Percentiles rank a stretch among this genome's conserved stretches.
Conservation (phyloP, 2,329 filamentous ascomycete genomes). For the Grosmannia clavigera region DNA sequence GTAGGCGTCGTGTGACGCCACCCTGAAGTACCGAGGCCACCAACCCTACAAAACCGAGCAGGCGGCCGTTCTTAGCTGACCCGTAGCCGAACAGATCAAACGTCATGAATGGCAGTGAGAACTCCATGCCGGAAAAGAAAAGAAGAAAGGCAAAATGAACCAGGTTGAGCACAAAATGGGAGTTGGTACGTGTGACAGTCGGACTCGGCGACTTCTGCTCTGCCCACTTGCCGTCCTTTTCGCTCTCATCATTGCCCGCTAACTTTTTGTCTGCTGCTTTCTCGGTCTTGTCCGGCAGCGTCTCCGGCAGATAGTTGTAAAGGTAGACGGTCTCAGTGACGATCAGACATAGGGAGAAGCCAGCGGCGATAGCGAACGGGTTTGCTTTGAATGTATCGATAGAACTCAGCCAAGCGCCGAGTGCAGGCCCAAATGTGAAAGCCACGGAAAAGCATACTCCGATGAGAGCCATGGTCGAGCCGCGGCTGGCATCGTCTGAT, state of each 20-base stretch:
- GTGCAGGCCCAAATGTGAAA: slow-evolving; percentile 88
- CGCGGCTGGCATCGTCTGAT: slow-evolving; percentile 70
- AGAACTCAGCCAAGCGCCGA: slow-evolving; percentile 75
- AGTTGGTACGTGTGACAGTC: slow-evolving; percentile 59
- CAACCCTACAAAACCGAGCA: slow-evolving; percentile 84
- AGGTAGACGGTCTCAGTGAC: slow-evolving; percentile 80
- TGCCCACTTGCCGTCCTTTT: slow-evolving; percentile 29
- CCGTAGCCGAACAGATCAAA: slow-evolving; percentile 83
- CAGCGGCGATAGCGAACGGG: slow-evolving; percentile 85
- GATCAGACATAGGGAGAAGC: slow-evolving; percentile 74
- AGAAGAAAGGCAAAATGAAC: slow-evolving; percentile 86
- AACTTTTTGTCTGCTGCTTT: slow-evolving; percentile 8
- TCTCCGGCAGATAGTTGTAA: slow-evolving; percentile 77
- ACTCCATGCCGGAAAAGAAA: slow-evolving; percentile 97
- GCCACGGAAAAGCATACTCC: slow-evolving; percentile 94
- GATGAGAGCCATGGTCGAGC: slow-evolving; percentile 90
- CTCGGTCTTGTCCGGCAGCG: slow-evolving; percentile 49
- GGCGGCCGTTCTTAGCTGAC: slow-evolving; percentile 66
- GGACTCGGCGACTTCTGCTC: slow-evolving; percentile 36
- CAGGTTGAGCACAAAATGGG: slow-evolving; percentile 67
- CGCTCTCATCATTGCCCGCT: slow-evolving; percentile 10
- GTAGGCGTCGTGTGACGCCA: slow-evolving; percentile 73
- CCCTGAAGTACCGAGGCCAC: slow-evolving; percentile 89
- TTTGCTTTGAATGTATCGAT: slow-evolving; percentile 72
- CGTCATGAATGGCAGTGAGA: slow-evolving; percentile 93